These are phyloP conservation scores for Alternaria sp. DNA, from an alignment of 2,329 filamentous ascomycete species.

Conservation along the genomic window DNA sequence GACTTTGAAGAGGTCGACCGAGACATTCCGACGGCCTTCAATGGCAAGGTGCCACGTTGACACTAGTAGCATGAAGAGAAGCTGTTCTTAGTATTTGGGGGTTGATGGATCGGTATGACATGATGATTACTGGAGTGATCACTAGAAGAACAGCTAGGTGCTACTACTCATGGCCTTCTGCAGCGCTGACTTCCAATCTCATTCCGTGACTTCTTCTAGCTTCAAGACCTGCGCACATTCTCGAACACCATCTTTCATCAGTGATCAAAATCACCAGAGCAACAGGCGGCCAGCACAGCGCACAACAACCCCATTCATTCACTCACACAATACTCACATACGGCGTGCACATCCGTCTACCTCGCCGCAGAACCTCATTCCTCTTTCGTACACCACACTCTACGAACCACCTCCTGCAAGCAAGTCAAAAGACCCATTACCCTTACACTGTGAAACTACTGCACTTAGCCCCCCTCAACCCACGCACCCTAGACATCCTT, in stretches of 20 bases:
- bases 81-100: neutral
- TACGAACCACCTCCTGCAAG: neutral
- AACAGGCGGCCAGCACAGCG: neutral
- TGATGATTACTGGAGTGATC: neutral
- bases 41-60: neutral
- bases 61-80: neutral
- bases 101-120: neutral
- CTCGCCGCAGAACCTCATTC: neutral
- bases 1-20: neutral
- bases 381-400: neutral
- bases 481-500: neutral
- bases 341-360: neutral
- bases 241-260: neutral
- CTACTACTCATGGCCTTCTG: neutral
- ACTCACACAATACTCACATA: neutral
- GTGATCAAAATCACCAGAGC: neutral
- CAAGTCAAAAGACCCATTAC: neutral
- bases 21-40: neutral
- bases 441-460: neutral
- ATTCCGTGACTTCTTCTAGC: neutral
- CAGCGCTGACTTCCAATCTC: neutral
- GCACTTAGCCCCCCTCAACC: neutral
- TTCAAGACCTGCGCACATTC: neutral
- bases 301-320: neutral
- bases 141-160: neutral